Percentiles rank a stretch among this genome's conserved stretches.
These are phyloP conservation scores for Hygrophoropsis aurantiaca DNA, from an alignment of 768 basidiomycete genomes.

Conservation along the genomic window DNA sequence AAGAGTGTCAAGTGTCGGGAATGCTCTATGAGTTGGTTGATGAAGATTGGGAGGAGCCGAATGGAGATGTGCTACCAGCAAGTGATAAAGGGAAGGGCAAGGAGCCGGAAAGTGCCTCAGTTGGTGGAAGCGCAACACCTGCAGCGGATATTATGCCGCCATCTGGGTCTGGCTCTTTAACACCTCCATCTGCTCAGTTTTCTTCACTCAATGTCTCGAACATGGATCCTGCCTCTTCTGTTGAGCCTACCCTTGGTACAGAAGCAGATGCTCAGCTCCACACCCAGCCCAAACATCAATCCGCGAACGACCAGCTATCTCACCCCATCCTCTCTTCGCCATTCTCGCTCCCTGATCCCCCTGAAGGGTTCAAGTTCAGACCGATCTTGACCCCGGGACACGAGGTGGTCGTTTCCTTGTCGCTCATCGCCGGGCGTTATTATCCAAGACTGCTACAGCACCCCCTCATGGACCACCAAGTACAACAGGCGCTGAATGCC, in stretches of 20 bases:
- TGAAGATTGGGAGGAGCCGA: conserved; percentile 60
- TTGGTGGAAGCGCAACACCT: conserved; percentile 3
- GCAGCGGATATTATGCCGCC: conserved; percentile 6
- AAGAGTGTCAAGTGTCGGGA: conserved; percentile 69
- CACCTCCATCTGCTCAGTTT: conserved; percentile 7
- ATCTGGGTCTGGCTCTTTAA: too few species aligned
- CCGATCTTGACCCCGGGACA: conserved; percentile 59
- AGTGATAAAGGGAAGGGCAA: conserved; percentile 29
- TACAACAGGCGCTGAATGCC: conserved; percentile 40
- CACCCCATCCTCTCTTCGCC: conserved; percentile 32
- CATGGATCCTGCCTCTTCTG: neutral
- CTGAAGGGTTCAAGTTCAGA: conserved; percentile 68
- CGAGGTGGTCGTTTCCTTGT: conserved; percentile 68
- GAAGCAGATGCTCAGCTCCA: too few species aligned
- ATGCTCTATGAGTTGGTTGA: conserved; percentile 80
- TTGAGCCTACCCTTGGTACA: conserved; percentile 4
- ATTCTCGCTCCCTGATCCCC: conserved; percentile 59
- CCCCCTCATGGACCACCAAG: conserved; percentile 48
- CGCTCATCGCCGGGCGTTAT: conserved; percentile 76
- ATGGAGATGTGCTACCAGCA: conserved; percentile 5
- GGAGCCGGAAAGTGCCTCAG: conserved; percentile 29
- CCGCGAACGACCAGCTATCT: conserved; percentile 32
- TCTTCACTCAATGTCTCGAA: conserved; percentile 23
- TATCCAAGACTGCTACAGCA: conserved; percentile 72
- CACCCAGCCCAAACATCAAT: conserved; percentile 14